A percentile compares a stretch with the other conserved stretches of the same genome.
These are phyloP conservation scores for Podospora pseudocomata DNA, from an alignment of 495 filamentous ascomycete genomes.

Conservation along the genomic window DNA sequence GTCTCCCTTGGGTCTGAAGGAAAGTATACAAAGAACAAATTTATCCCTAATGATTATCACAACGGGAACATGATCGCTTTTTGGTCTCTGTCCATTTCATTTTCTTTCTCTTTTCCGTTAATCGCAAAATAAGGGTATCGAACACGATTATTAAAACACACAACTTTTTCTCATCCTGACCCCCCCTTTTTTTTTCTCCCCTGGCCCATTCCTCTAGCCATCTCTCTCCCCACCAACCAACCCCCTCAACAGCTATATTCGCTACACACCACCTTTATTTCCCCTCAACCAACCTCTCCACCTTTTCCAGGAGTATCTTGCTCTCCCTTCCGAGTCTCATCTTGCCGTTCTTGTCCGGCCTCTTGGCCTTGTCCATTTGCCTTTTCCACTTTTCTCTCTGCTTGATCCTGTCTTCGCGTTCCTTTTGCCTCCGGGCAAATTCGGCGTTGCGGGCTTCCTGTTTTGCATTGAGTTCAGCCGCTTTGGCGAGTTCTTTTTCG, in stretches of 20 bases:
- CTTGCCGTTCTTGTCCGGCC: constrained; percentile 66
- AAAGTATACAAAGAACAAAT: too few species aligned
- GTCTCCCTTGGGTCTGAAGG: too few species aligned
- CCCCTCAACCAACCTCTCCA: constrained; percentile 61
- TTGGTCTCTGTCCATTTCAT: too few species aligned
- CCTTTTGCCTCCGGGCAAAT: constrained; percentile 50
- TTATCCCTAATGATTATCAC: too few species aligned
- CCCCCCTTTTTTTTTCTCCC: too few species aligned
- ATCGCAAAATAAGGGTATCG: too few species aligned
- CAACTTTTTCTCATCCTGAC: too few species aligned
- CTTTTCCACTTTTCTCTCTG: constrained; percentile 61
- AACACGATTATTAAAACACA: too few species aligned
- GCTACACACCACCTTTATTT: not conserved
- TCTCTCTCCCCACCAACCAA: constrained; percentile 29
- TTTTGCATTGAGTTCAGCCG: constrained; percentile 56
- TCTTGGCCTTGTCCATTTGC: constrained; percentile 72
- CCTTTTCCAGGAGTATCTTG: constrained; percentile 72
- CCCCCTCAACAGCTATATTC: constrained; percentile 48
- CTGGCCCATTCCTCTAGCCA: too few species aligned
- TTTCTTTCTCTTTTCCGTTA: too few species aligned
- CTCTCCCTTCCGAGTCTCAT: constrained; percentile 83
- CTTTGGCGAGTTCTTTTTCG: constrained; percentile 68
- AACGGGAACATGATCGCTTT: too few species aligned
- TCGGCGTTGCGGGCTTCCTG: constrained; percentile 58
- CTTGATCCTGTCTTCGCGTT: constrained; percentile 53